Base-by-base conservation (phyloP, 805 yeast species). In the Torulaspora microellipsoides region DNA sequence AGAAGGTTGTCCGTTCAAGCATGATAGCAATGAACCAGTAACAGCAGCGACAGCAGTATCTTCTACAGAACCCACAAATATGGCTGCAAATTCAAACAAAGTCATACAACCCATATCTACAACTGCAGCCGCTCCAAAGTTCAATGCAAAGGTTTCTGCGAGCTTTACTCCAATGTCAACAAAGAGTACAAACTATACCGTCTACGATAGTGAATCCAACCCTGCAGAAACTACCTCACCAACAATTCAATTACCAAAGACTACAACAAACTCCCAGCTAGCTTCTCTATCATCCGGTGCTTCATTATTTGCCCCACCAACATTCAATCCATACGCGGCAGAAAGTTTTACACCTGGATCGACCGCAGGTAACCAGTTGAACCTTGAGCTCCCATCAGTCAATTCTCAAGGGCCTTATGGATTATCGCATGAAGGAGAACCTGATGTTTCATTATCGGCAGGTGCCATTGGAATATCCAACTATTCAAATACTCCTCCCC, bases 1-100 rank as follows among this genome's bases (percentile, higher is more conserved):
- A 53, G 87, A 86, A 56, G 95, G 95, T 9, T 88, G 96, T 60
- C 83, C 82, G 2, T 88, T 86, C 59, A 80, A 78, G 39, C 95
- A 86, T 61, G 83, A 76, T 46, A 65, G 60, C 31, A 70, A 67
- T 36, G 56, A 59, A 25, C 38, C 47, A 33, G 36, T 25, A 15
- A 36, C 47, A 17, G 27, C 49, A 8, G 31, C 53, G 13, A 36
- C 49, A 34, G 17, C 47, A 31, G 35, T 27, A 38, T 30, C 37
- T 2, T 20, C 25, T 20, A 20, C 25, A 20, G 25, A 20, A 7
- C 25, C 25, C 25, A 20, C 25, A 2, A 20, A 20, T 7, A 8
- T 15, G 12, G 9, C 33, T 10, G 13, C 23, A 9, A 31, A 14
- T 15, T 35, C 20, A 17, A 33, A 23, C 13, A 15, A 20, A 33